Evolutionary conservation across 164 flowering plant genomes (phyloP).

Genomic region (Vitis vinifera): ASM3070453v1 NC_081813.1:23120501-23121000

Average conservation of each 20-base stretch:
- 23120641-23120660: constrained; percentile 80
- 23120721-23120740: constrained; percentile 74
- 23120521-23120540: neutral
- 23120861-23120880: constrained; percentile 11
- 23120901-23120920: neutral
- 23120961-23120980: neutral
- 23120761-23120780: constrained; percentile 76
- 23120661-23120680: constrained; percentile 92
- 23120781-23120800: constrained; percentile 69
- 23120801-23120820: constrained; percentile 61
- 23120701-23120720: constrained; percentile 93
- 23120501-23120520: too few species aligned
- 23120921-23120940: too few species aligned
- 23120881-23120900: neutral
- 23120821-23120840: constrained; percentile 83
- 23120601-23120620: neutral
- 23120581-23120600: neutral
- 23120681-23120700: constrained; percentile 85
- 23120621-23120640: constrained; percentile 59
- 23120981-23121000: neutral
- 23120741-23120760: constrained; percentile 82
- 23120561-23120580: neutral
- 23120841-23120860: constrained; percentile 99
- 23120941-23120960: neutral
- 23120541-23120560: too few species aligned